Evolutionary conservation across 2,329 filamentous ascomycete species (phyloP).

Genomic region (Sporothrix humicola): DNA sequence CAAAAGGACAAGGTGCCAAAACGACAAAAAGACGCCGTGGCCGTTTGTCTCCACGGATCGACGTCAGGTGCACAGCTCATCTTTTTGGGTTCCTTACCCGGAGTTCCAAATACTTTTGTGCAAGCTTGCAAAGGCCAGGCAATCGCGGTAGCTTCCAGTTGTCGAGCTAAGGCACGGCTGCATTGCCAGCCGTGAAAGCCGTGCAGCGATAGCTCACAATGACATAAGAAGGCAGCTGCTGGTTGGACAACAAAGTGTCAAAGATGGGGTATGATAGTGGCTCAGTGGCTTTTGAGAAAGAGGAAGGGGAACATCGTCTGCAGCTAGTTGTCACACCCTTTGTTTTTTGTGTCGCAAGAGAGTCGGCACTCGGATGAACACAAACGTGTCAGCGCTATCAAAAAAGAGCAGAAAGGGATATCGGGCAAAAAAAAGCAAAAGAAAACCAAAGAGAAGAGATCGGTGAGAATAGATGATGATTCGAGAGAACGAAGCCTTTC

Average conservation of each 20-base stretch:
- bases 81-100: background rate
- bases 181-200: background rate
- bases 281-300: background rate
- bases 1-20: background rate
- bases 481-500: background rate
- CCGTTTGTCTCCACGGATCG: constrained; percentile 9
- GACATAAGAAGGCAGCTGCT: background rate
- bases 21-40: background rate
- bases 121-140: background rate
- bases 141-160: too few relatives aligned
- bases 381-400: background rate
- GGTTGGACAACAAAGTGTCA: background rate
- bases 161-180: constrained; percentile 8
- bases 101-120: constrained; percentile 18
- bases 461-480: background rate
- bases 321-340: constrained; percentile 7
- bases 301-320: background rate
- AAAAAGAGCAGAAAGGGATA: background rate
- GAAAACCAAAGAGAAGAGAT: background rate
- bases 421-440: background rate
- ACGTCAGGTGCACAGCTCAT: constrained; percentile 12
- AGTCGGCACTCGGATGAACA: constrained; percentile 28
- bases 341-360: background rate
- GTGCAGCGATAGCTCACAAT: background rate
- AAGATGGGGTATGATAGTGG: background rate